Percentiles rank a stretch among this genome's conserved stretches.
Conservation (phyloP, 2,329 filamentous ascomycete genomes). For the Chaetothyriales sp. region DNA sequence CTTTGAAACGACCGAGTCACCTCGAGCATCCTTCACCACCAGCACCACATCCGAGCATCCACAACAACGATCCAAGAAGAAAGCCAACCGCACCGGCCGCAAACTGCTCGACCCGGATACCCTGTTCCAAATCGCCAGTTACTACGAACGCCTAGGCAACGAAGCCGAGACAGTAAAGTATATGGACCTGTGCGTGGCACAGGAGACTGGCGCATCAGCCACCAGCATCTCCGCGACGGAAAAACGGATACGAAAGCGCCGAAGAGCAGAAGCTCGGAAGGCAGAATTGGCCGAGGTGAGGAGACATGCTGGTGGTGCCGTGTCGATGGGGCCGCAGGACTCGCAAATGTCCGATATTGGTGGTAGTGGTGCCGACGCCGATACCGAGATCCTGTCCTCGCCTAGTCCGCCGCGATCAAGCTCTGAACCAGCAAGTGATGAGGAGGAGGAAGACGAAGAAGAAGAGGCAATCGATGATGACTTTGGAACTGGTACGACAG, state of each 20-base stretch:
- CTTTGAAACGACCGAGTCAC: slow-evolving; percentile 51
- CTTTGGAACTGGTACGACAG: slow-evolving; percentile 66
- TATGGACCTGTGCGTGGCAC: slow-evolving; percentile 90
- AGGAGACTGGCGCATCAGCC: slow-evolving; percentile 60
- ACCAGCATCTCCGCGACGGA: slow-evolving; percentile 16
- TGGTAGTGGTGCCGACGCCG: slow-evolving; percentile 25
- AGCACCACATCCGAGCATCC: background rate
- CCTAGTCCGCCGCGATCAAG: slow-evolving; percentile 2
- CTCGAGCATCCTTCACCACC: slow-evolving; percentile 9
- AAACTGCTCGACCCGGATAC: slow-evolving; percentile 74
- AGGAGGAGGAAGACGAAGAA: background rate
- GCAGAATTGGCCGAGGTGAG: slow-evolving; percentile 8
- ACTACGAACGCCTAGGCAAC: slow-evolving; percentile 69
- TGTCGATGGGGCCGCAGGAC: slow-evolving; percentile 2
- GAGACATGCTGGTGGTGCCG: slow-evolving; percentile 3
- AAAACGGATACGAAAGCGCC: slow-evolving; percentile 8
- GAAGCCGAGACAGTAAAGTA: slow-evolving; percentile 71
- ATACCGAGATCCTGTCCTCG: slow-evolving; percentile 18
- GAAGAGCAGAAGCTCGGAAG: slow-evolving; percentile 7
- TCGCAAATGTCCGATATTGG: slow-evolving; percentile 1
- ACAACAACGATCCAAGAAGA: slow-evolving; percentile 4
- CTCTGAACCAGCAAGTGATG: background rate
- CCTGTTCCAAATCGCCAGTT: slow-evolving; percentile 71
- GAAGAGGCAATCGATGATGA: slow-evolving; percentile 21
- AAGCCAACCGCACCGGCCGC: slow-evolving; percentile 18